phyloP scores from a whole-genome alignment of 176 grass and related monocot genomes.

The Dactylis glomerata region DNA sequence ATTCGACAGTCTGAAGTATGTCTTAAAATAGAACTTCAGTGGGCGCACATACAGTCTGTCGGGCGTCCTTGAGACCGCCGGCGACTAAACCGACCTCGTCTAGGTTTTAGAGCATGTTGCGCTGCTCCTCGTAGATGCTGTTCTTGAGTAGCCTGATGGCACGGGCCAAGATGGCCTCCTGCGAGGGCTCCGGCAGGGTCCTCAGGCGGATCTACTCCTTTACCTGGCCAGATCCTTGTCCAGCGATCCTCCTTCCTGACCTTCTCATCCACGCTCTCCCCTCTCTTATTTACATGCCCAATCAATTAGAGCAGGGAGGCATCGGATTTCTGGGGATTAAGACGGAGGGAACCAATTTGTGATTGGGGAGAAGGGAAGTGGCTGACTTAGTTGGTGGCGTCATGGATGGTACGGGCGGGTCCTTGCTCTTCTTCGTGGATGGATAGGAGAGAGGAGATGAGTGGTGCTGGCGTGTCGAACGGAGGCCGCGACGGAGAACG shows the following conservation, averaged over 20 bases:
- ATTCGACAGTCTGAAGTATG: not conserved
- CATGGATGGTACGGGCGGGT: slow-evolving; percentile 88
- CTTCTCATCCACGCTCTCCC: slow-evolving; percentile 78
- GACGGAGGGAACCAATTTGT: not conserved
- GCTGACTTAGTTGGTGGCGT: slow-evolving; percentile 68
- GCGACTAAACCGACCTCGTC: slow-evolving; percentile 85
- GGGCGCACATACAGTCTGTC: slow-evolving; percentile 83
- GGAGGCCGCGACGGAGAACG: no score
- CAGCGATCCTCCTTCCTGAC: no score
- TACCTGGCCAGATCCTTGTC: no score
- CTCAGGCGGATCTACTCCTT: slow-evolving; percentile 85
- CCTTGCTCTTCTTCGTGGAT: no score
- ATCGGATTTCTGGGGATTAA: not conserved
- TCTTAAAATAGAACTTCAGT: not conserved
- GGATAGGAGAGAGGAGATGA: no score
- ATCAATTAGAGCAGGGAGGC: not conserved
- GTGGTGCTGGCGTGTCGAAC: no score
- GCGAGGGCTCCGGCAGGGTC: slow-evolving; percentile 77
- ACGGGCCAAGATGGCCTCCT: slow-evolving; percentile 86
- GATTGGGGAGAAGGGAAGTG: not conserved
- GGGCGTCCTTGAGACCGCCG: slow-evolving; percentile 86
- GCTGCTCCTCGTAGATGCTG: slow-evolving; percentile 93
- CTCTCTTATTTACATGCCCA: slow-evolving; percentile 72
- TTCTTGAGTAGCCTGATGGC: slow-evolving; percentile 90
- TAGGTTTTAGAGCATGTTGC: no score